A percentile compares a stretch with the other conserved stretches of the same genome.
Evolutionary conservation across 305 asterid genomes (phyloP).

Genomic region (Fraxinus ornus): DNA sequence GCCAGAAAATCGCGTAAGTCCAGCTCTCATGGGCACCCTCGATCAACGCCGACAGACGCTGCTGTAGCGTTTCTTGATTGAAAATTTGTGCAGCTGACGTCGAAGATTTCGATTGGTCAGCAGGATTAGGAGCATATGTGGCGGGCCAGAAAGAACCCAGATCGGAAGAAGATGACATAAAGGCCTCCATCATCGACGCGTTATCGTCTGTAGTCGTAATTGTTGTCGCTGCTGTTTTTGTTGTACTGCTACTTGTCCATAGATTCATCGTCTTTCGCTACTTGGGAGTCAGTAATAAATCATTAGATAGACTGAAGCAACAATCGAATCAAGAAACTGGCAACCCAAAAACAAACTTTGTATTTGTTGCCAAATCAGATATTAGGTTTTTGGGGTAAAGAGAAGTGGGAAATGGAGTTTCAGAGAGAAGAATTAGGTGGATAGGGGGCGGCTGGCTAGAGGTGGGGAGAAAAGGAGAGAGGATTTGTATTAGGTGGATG

Average conservation of each 20-base stretch:
- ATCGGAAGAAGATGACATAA: slow-evolving; percentile 59
- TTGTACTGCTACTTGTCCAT: slow-evolving; percentile 32
- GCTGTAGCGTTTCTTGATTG: slow-evolving; percentile 78
- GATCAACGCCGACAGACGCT: slow-evolving; percentile 64
- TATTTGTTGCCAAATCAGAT: not conserved
- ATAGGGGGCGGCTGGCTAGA: slow-evolving; percentile 21
- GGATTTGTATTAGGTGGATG: slow-evolving; percentile 6
- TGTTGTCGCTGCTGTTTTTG: slow-evolving; percentile 25
- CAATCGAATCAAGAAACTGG: not conserved
- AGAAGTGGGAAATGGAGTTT: not conserved
- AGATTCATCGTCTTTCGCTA: slow-evolving; percentile 34
- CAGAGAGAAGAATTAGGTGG: not conserved
- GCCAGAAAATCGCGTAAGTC: slow-evolving; percentile 96
- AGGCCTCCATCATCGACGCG: slow-evolving; percentile 57
- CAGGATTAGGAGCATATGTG: slow-evolving; percentile 20
- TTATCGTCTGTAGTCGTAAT: slow-evolving; percentile 39
- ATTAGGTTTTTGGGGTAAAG: not conserved
- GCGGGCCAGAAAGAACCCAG: slow-evolving; percentile 50
- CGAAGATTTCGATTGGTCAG: slow-evolving; percentile 23
- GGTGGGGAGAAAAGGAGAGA: slow-evolving; percentile 15
- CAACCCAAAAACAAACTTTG: not conserved
- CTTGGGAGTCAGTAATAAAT: slow-evolving; percentile 34
- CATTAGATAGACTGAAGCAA: slow-evolving; percentile 38
- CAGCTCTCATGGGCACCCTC: slow-evolving; percentile 74
- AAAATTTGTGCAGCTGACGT: slow-evolving; percentile 23